A percentile compares a stretch with the other conserved stretches of the same genome.
Conservation (phyloP, 208 protist genomes). For the Lotmaria passim region DNA sequence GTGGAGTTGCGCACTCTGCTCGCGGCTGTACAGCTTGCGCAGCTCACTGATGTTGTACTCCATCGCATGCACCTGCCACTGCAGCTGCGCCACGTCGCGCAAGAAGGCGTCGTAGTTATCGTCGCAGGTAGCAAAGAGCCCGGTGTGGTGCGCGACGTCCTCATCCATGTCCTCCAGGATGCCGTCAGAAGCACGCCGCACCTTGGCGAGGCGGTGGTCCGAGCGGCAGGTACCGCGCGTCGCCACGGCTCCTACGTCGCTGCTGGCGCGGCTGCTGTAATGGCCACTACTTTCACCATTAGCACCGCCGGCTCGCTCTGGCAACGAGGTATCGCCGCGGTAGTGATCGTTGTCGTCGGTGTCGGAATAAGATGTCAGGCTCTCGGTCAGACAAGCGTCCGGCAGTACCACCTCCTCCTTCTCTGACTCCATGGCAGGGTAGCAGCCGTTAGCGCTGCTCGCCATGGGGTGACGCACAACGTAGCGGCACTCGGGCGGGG, state of each 20-base stretch:
- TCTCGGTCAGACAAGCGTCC: conserved; percentile 6
- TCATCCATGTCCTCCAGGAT: conserved; percentile 4
- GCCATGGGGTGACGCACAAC: conserved; percentile 12
- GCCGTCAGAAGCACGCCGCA: neutral
- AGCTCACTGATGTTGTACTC: conserved; percentile 9
- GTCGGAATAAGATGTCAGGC: neutral
- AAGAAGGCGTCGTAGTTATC: conserved; percentile 28
- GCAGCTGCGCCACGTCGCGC: conserved; percentile 6
- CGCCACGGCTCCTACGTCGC: conserved; percentile 3
- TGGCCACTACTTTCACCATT: no score
- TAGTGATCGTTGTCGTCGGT: neutral
- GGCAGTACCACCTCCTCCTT: conserved; percentile 10
- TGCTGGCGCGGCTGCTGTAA: no score
- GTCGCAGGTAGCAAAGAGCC: neutral
- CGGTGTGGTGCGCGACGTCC: neutral
- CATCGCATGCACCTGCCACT: conserved; percentile 18
- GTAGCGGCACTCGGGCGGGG: conserved; percentile 22
- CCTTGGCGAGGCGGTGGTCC: neutral
- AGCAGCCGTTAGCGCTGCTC: neutral
- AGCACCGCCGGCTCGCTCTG: neutral
- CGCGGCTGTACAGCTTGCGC: conserved; percentile 17
- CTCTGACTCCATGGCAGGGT: neutral
- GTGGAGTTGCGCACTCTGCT: conserved; percentile 21
- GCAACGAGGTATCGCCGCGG: neutral
- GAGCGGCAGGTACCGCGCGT: neutral